These are phyloP conservation scores for Talinum fruticosum DNA, from an alignment of 148 eudicot species.

Conservation along the genomic window DNA sequence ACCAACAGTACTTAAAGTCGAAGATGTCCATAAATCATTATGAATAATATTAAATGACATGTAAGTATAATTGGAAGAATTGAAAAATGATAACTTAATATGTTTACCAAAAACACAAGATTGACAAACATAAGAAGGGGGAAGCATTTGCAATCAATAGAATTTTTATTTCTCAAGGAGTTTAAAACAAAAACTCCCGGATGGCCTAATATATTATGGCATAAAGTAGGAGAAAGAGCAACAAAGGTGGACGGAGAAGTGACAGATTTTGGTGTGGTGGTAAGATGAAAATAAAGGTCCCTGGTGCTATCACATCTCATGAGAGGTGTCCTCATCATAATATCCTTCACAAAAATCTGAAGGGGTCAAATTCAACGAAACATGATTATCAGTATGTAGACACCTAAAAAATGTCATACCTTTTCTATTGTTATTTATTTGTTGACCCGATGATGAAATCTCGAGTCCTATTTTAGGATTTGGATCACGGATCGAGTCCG, in stretches of 20 bases:
- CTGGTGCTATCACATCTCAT: neutral
- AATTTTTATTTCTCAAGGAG: neutral
- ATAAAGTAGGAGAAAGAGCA: neutral
- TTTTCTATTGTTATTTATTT: no score
- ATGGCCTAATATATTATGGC: neutral
- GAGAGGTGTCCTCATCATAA: neutral
- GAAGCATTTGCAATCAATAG: neutral
- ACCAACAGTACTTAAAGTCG: neutral
- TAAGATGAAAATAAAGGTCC: neutral
- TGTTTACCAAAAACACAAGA: slow-evolving; percentile 5
- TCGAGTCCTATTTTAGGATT: no score
- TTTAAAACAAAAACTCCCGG: neutral
- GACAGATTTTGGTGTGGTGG: neutral
- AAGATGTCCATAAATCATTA: neutral
- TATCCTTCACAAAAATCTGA: neutral
- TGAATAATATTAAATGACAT: neutral
- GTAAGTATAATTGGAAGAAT: neutral
- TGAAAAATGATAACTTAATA: neutral
- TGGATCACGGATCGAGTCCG: no score
- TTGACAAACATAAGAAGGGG: neutral
- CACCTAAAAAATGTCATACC: no score
- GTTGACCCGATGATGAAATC: no score
- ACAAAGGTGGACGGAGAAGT: neutral
- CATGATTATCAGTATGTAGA: slow-evolving; percentile 3
- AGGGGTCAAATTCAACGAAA: neutral